phyloP scores from a whole-genome alignment of 2,329 filamentous ascomycete species.

The Pyricularia pennisetigena region DNA sequence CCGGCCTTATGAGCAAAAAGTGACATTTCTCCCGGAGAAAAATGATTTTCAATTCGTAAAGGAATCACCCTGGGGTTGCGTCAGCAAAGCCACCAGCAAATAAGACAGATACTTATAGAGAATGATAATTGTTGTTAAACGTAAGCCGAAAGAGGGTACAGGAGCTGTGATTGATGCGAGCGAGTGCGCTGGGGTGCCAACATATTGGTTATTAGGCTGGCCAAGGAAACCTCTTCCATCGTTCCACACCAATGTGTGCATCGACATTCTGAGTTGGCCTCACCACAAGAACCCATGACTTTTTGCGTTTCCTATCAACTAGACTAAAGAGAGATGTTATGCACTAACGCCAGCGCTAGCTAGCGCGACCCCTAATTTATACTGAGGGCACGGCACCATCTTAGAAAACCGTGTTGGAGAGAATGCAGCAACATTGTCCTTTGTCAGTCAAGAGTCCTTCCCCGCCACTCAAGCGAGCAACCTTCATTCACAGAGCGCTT shows the following conservation, averaged over 20 bases:
- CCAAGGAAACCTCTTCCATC: background rate
- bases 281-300: background rate
- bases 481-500: background rate
- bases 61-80: background rate
- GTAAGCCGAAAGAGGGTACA: background rate
- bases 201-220: background rate
- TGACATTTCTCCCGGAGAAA: background rate
- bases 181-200: background rate
- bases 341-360: background rate
- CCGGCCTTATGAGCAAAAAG: background rate
- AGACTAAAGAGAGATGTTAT: background rate
- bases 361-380: background rate
- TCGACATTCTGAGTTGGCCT: background rate
- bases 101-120: background rate
- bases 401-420: background rate
- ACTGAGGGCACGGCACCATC: background rate
- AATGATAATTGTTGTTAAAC: background rate
- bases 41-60: background rate
- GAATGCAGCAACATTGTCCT: background rate
- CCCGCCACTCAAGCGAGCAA: background rate
- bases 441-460: background rate
- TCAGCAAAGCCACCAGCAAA: background rate
- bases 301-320: background rate
- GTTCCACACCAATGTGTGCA: background rate
- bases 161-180: background rate